phyloP scores from a whole-genome alignment of 2,329 filamentous ascomycete species.

The Acrodontium crateriforme region DNA sequence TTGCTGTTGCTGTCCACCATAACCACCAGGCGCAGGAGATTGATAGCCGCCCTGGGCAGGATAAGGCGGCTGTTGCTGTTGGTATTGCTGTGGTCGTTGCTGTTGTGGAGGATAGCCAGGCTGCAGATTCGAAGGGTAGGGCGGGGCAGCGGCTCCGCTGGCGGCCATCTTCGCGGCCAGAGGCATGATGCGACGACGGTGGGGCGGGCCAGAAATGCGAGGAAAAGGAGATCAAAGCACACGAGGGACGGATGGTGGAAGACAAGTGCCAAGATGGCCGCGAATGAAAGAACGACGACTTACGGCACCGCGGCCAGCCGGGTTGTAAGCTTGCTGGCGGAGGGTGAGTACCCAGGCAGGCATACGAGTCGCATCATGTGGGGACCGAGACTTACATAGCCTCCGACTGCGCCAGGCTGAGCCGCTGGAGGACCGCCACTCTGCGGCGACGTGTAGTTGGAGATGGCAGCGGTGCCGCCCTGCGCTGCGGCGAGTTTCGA shows the following conservation, averaged over 20 bases:
- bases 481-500: slow-evolving; percentile 34
- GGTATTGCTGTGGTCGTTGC: slow-evolving; percentile 4
- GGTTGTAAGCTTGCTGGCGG: slow-evolving; percentile 43
- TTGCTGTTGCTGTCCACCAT: slow-evolving; percentile 10
- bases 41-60: slow-evolving; percentile 13
- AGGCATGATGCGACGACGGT: slow-evolving; percentile 11
- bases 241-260: slow-evolving; percentile 4
- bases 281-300: slow-evolving; percentile 15
- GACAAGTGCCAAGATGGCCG: too few relatives aligned
- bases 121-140: slow-evolving; percentile 30
- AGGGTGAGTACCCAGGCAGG: too few relatives aligned
- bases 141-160: slow-evolving; percentile 20
- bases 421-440: slow-evolving; percentile 19
- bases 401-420: slow-evolving; percentile 23
- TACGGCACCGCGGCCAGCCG: slow-evolving; percentile 8
- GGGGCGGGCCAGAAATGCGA: not conserved
- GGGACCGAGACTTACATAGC: slow-evolving; percentile 38
- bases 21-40: slow-evolving; percentile 17
- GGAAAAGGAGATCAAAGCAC: slow-evolving; percentile 1
- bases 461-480: slow-evolving; percentile 14
- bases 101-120: slow-evolving; percentile 15
- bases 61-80: slow-evolving; percentile 6
- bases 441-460: slow-evolving; percentile 13
- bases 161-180: slow-evolving; percentile 17
- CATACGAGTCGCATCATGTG: slow-evolving; percentile 9